Base-by-base conservation (phyloP, 129 eudicot genomes). In the Escallonia rubra region DNA sequence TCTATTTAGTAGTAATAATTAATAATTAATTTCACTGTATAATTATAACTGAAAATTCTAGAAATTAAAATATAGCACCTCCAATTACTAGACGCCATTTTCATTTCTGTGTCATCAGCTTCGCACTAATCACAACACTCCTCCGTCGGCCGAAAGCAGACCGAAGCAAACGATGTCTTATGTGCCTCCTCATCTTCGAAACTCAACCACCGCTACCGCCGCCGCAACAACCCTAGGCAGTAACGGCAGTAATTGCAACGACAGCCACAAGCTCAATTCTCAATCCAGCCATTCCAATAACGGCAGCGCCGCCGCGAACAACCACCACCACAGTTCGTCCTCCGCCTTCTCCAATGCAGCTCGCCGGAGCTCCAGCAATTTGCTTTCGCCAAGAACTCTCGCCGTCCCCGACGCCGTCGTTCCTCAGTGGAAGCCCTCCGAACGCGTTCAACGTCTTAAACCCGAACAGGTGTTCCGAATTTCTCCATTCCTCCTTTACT, bases 171-270 rank as follows among this genome's bases (percentile, higher is more conserved):
- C 81, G 66, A 85, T 86, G 86, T 83, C 96, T 66, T 89, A 89
- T 63, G 89, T 89, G 7, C 96, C 96, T 78, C 96, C 92, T 70
- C 96, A 89, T 78, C 92, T 89, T 70, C 79, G 92, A 47, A 83
- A 76, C 67, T 80, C 91, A 40, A 41, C 65, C 81, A 66, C 90
- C 73, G 43, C 72, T 66, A 59, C 72, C 57, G 9, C 72, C 59
- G 43, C 67, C 53, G 8, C 74, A 56, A 55, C 72, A 54, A 73
- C 82, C 66, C 69, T 69, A 65, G 63, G 63, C 61, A 59, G 64
- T 52, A 40, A 61, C 71, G 43, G 68, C 75, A 78, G 74, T 41
- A 58, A 59, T 65, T 65, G 15, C 71, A 68, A 79, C 60, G n/a
- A 69, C 60, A 76, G 61, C 80, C 73, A 74, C 66, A 66, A 72